phyloP scores from a whole-genome alignment of 202 grass and related monocot genomes.

The Schoenoplectus triqueter region DNA sequence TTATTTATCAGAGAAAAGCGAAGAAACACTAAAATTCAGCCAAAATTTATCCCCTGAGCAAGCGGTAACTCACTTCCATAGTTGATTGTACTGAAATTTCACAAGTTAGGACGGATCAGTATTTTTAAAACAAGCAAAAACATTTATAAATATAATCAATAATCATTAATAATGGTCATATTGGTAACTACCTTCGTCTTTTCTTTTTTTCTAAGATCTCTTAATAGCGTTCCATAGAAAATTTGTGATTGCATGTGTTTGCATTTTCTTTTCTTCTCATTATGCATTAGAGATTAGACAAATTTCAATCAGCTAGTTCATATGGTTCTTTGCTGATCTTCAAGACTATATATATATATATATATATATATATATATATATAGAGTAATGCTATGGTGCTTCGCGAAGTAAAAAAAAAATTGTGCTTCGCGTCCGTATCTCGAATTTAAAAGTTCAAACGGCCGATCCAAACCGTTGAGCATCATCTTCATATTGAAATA shows the following conservation, averaged over 20 bases:
- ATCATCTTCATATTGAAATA: too few relatives aligned
- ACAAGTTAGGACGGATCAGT: neutral
- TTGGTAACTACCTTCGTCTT: neutral
- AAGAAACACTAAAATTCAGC: conserved; percentile 39
- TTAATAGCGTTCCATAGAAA: neutral
- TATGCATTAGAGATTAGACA: neutral
- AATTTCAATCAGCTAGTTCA: neutral
- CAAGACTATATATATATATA: too few relatives aligned
- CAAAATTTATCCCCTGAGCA: conserved; percentile 95
- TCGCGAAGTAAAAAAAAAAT: too few relatives aligned
- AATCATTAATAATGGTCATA: neutral
- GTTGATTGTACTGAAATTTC: conserved; percentile 89
- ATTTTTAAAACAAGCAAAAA: conserved; percentile 24
- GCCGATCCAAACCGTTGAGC: too few relatives aligned
- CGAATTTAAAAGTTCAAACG: too few relatives aligned
- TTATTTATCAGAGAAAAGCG: neutral
- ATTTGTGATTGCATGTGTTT: neutral
- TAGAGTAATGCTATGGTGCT: too few relatives aligned
- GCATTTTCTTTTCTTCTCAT: neutral
- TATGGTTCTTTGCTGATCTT: neutral
- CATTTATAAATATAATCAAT: conserved; percentile 17
- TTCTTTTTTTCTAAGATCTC: conserved; percentile 14
- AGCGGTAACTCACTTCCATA: conserved; percentile 95
- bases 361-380: too few relatives aligned
- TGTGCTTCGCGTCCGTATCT: too few relatives aligned